Base-by-base conservation (phyloP, 2,329 filamentous ascomycete genomes). In the Pseudopyricularia cyperi region DNA sequence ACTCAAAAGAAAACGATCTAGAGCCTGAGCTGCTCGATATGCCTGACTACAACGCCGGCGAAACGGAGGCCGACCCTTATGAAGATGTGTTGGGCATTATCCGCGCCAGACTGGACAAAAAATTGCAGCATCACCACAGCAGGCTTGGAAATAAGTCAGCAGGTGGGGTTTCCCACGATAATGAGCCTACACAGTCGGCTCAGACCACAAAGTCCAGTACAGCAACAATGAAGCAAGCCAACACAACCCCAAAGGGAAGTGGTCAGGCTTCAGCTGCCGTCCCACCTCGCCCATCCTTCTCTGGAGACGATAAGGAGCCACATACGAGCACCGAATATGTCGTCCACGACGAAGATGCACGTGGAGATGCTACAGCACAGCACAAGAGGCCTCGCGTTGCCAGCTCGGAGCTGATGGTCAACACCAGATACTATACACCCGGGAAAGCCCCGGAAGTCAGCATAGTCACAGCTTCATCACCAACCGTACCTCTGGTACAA, bases 391-490 rank as follows among this genome's bases (percentile, higher is more conserved):
- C 39, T 12, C 50, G 50, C 3, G 46, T 51, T 22, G 28, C 33
- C 39, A 51, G 30, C 37, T 24, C 28, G 14, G 50, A 51, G 17
- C 28, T 51, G 50, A 22, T 51, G 28, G 30, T 42, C 37, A 46
- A 51, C n/a, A 59, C 58, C n/a, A 55, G 55, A 51, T 59, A 59
- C 52, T 59, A 49, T 48, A 52, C 51, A 26, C 34, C n/a, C 15
- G 14, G 15, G 28, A 42, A 19, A 24, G 19, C 28, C 14, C 17
- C 39, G n/a, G 37, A 51, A 11, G n/a, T 26, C 17, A 6, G 24
- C 39, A 15, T 51, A 6, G 26, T 35, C 28, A 30, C 46, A 44
- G 46, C 33, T 15, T 33, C 30, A 30, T 46, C 9, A 22, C 9
- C 26, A 22, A 14, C 9, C 35, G 22, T 30, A n/a, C n/a, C 48